These are phyloP conservation scores for Jacaranda mimosifolia DNA, from an alignment of 257 asterid genomes.

Conservation along the genomic window DNA sequence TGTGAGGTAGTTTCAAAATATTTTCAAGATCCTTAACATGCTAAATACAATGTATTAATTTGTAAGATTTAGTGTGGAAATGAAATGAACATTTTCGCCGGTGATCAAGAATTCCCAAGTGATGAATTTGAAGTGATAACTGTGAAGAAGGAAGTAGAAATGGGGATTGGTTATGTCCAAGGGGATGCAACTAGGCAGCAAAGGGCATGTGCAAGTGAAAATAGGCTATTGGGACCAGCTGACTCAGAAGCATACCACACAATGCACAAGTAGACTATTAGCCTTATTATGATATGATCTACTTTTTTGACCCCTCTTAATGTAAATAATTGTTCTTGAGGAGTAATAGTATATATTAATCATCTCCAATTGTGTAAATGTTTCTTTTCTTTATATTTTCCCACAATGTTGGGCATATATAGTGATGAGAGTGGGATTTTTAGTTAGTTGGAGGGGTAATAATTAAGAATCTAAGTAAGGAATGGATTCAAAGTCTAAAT, in stretches of 20 bases:
- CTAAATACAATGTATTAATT: neutral
- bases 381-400: too few relatives aligned
- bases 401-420: too few relatives aligned
- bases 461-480: neutral
- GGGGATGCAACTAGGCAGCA: constrained; percentile 38
- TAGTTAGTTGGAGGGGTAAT: too few relatives aligned
- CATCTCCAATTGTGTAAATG: too few relatives aligned
- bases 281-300: neutral
- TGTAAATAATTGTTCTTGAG: neutral
- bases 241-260: constrained; percentile 43
- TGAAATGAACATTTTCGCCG: neutral
- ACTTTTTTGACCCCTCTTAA: neutral
- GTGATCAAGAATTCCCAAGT: constrained; percentile 6
- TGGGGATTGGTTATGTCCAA: constrained; percentile 23
- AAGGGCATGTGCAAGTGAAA: constrained; percentile 62
- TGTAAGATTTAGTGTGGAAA: neutral
- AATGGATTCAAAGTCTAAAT: neutral
- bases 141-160: constrained; percentile 35
- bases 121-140: constrained; percentile 16
- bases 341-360: too few relatives aligned
- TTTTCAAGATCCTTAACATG: too few relatives aligned
- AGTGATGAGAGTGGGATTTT: too few relatives aligned
- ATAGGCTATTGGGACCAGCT: constrained; percentile 56
- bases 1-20: too few relatives aligned
- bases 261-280: constrained; percentile 1